phyloP scores from a whole-genome alignment of 257 asterid species.

The Fraxinus quadrangulata region DNA sequence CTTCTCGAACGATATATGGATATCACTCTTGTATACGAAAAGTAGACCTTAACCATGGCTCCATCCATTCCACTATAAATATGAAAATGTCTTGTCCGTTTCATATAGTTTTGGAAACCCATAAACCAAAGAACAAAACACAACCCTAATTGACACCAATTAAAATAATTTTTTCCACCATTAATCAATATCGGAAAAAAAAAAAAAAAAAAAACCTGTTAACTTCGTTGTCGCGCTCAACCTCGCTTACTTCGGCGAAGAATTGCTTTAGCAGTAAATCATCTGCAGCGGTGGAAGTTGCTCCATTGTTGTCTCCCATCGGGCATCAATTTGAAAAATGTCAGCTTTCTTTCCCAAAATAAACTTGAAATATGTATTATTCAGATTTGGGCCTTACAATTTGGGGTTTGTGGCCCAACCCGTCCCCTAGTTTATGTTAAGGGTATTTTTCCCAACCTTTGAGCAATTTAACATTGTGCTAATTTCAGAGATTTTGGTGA shows the following conservation, averaged over 20 bases:
- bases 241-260: conserved; percentile 94
- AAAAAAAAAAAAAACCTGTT: conserved; percentile 48
- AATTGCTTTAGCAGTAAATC: conserved; percentile 80
- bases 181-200: conserved; percentile 11
- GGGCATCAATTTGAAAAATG: conserved; percentile 1
- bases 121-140: conserved; percentile 7
- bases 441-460: too few species aligned
- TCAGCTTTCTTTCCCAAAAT: background rate
- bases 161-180: conserved; percentile 2
- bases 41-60: too few species aligned
- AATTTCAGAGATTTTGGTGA: too few species aligned
- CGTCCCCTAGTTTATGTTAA: too few species aligned
- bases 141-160: conserved; percentile 12
- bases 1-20: too few species aligned
- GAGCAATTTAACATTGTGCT: too few species aligned
- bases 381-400: background rate
- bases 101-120: background rate
- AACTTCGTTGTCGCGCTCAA: conserved; percentile 96
- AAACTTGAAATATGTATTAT: background rate
- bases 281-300: conserved; percentile 43
- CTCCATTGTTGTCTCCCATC: conserved; percentile 70
- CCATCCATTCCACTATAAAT: background rate
- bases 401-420: background rate
- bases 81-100: background rate
- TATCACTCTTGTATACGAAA: too few species aligned